Evolutionary conservation across 1,284 basidiomycete genomes (phyloP), one percentile per base, ranked within the genome.

Genomic region (Cutaneotrichosporon sp.): DNA sequence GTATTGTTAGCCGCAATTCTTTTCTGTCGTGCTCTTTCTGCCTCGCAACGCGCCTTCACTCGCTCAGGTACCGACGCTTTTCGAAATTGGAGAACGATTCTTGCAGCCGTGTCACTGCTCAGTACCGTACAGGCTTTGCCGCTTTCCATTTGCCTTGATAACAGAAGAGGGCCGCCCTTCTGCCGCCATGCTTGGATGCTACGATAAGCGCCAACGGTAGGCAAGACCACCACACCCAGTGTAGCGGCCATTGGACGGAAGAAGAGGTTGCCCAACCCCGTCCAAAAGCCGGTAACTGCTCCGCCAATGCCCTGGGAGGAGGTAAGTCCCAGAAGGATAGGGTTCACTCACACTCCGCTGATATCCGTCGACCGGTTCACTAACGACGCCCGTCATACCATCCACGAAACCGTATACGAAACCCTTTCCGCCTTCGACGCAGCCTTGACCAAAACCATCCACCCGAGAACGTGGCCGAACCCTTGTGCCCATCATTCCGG

Each of bases 331-430:
- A 5, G 2, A 6, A 25, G 16, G 16, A 2, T 4, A 14, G 3
- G 14, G 12, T 12, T 5, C 5, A 41, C 38, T 4, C n/a, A 69
- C 79, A 76, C 22, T 14, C 12, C 38, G 38, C 11, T 25, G 38
- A 22, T 41, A 26, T 9, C 38, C 38, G 22, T 41, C 38, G 31
- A 78, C 57, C 29, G 81, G 79, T 59, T 81, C 80, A 16, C 66
- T 76, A 17, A 81, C 75, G 5, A 82, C 68, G 3, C 80, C 80
- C 1, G 78, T 79, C 43, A 82, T 79, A 11, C 79, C 81, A 61
- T 82, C 81, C 61, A 78, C 79, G 46, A 78, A 77, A 3, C 79
- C 75, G 44, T 66, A 72, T 35, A 65, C 65, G 5, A 76, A 52
- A 4, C 74, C 71, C 60, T 71, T 70, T 4, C 58, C 78, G 4